phyloP scores from a whole-genome alignment of 2,329 filamentous ascomycete genomes.

The Sporothrix mexicana region DNA sequence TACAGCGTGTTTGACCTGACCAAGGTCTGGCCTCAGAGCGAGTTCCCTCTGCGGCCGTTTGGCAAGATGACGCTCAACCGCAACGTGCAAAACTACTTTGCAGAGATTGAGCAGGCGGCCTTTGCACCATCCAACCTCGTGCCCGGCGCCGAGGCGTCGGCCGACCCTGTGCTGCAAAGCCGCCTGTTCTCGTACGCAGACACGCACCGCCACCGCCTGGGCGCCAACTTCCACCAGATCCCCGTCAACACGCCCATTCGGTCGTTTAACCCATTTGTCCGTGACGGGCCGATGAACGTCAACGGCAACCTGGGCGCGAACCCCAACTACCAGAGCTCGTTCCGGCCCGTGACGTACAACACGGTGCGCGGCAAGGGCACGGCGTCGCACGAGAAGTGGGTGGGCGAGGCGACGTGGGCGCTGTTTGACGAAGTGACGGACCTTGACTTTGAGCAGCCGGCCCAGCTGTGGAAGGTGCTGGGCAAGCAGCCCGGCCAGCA shows the following conservation, averaged over 20 bases:
- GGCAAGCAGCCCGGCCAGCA: constrained; percentile 61
- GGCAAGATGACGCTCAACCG: constrained; percentile 68
- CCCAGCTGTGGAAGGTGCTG: constrained; percentile 56
- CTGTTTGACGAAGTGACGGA: constrained; percentile 53
- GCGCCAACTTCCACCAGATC: constrained; percentile 68
- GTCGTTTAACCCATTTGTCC: constrained; percentile 71
- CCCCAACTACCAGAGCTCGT: constrained; percentile 63
- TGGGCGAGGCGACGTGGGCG: constrained; percentile 51
- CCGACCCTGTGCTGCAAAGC: constrained; percentile 67
- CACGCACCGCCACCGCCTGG: constrained; percentile 67
- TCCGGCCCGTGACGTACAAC: constrained; percentile 52
- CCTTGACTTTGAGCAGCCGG: constrained; percentile 58
- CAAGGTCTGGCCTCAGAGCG: constrained; percentile 69
- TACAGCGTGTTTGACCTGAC: constrained; percentile 73
- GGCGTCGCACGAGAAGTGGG: constrained; percentile 56
- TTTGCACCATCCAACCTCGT: constrained; percentile 70
- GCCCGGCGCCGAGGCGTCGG: constrained; percentile 65
- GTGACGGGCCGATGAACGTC: constrained; percentile 73
- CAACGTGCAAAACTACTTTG: constrained; percentile 71
- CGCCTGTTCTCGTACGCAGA: constrained; percentile 67
- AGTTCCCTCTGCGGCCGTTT: constrained; percentile 66
- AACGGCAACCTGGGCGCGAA: constrained; percentile 68
- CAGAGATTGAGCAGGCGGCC: constrained; percentile 70
- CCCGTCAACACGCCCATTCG: constrained; percentile 64
- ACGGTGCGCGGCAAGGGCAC: constrained; percentile 48